Percentiles rank a stretch among this genome's conserved stretches.
Evolutionary conservation across 202 grass and related monocot species (phyloP).

Genomic region (Zoysia matrella): DNA sequence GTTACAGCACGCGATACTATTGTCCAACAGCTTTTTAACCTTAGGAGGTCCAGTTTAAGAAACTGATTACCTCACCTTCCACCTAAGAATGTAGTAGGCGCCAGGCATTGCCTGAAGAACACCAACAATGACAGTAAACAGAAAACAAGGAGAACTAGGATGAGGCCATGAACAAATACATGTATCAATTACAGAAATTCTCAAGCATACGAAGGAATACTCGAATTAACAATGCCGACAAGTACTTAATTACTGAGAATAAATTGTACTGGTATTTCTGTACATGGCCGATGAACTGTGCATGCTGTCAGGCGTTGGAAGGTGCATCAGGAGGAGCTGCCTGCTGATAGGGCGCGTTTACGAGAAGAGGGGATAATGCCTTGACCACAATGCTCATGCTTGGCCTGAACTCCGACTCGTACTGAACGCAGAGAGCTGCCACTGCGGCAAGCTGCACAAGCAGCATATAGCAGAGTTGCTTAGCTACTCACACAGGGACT

Average conservation of each 20-base stretch:
- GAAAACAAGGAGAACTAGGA: background rate
- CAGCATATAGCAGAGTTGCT: too few species aligned
- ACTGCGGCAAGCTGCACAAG: slow-evolving; percentile 62
- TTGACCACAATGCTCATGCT: slow-evolving; percentile 70
- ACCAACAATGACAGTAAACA: background rate
- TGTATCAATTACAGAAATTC: background rate
- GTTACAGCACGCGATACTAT: too few species aligned
- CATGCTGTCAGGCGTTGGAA: slow-evolving; percentile 36
- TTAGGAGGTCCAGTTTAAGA: too few species aligned
- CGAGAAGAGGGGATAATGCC: slow-evolving; percentile 54
- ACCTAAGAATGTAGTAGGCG: too few species aligned
- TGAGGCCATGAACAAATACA: background rate
- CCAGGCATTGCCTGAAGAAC: background rate
- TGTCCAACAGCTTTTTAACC: too few species aligned
- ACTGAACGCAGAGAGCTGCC: slow-evolving; percentile 64
- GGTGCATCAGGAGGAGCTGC: slow-evolving; percentile 20
- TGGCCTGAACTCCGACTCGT: slow-evolving; percentile 73
- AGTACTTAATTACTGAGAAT: background rate
- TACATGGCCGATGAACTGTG: slow-evolving; percentile 11
- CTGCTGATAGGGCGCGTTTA: slow-evolving; percentile 37
- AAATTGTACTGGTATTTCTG: slow-evolving; percentile 13
- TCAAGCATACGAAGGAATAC: background rate
- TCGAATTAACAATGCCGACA: background rate
- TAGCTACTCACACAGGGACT: too few species aligned
- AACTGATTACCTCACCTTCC: too few species aligned